Evolutionary conservation across 2,329 filamentous ascomycete genomes (phyloP), one percentile per base, ranked within the genome.

Genomic region (Allantophomopsis cytisporea): DNA sequence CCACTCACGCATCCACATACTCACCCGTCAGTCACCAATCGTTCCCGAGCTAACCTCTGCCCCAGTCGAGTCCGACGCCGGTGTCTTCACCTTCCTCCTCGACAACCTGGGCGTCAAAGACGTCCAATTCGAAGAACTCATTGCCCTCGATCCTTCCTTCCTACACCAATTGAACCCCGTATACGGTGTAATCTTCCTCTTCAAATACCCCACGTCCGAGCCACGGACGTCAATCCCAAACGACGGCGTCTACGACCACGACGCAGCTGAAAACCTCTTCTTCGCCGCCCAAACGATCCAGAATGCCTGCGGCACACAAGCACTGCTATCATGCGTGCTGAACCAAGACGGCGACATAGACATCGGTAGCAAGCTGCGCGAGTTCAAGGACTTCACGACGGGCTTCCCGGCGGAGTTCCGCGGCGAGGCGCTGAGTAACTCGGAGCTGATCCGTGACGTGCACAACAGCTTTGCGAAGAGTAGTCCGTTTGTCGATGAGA

Each of bases 201-300:
- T 98, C 78, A 96, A 95, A 65, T 98, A 84, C 63, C 84, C 76
- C 38, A 87, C 77, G 44, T 78, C 83, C 56, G 44, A 63, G 36
- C 10, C 13, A 3, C 54, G 53, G 31, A 61, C 70, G 33, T 69
- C 75, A 41, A 71, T 71, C 35, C 87, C 88, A 0, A 73, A 77
- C 47, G 88, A 96, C 58, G 91, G 91, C 44, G 68, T 65, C 28
- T 94, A 85, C 60, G 87, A 95, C 63, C 67, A 76, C 50, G 69
- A 68, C 13, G 85, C 86, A 12, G 68, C 82, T 14, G 78, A 86
- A 45, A 69, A 73, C 45, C 71, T 94, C 52, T 98, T 94, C 71
- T 98, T 98, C 62, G 91, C 91, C 4, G 79, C 81, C 21, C 91
- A 98, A 65, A 96, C 89, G 4, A 98, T 98, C 58, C 89, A 96